Evolutionary conservation across 2,329 filamentous ascomycete species (phyloP), one percentile per base, ranked within the genome.

Genomic region (Saccharata proteae): DNA sequence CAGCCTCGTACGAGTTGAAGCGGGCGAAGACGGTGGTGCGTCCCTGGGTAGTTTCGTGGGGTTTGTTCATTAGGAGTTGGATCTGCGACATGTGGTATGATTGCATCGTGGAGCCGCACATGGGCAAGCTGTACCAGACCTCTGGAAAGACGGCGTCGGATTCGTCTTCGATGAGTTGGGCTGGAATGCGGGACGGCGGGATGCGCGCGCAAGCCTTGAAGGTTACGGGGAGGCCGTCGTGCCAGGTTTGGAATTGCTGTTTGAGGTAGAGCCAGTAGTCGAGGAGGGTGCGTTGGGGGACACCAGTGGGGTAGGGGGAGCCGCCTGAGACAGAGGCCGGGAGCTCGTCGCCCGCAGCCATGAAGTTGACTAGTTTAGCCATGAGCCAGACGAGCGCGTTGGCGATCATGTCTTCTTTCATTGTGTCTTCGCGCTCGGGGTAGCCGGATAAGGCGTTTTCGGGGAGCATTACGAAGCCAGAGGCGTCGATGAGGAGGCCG

Each of bases 41-140:
- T 12, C 60, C 58, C 35, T 62, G 61, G 1, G 69, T 66, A 0
- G 64, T 67, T 35, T 76, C 65, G 11, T 65, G 60, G 1, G 69
- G 70, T 36, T 69, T 66, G 42, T 78, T 76, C 39, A 75, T 62
- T 9, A 74, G 59, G 0, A 79, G 48, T 4, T 76, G 61, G 8
- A 77, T 71, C 25, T 69, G 64, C 1, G 70, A 71, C 57, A 78
- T 77, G 43, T 78, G 69, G 40, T 75, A 77, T 37, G 65, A 65
- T 43, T 77, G 72, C 64, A 77, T 77, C 1, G 72, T 71, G 3
- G 73, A 72, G 0, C 69, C 72, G 49, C 73, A 79, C 61, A 78
- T 68, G 0, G 73, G 64, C 1, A 71, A 59, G 31, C 65, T 65
- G 47, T 74, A 77, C 72, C 74, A 79, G 9, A 75, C 62, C 44